Conservation (phyloP, 176 grass and related monocot species). For the Themeda triandra region DNA sequence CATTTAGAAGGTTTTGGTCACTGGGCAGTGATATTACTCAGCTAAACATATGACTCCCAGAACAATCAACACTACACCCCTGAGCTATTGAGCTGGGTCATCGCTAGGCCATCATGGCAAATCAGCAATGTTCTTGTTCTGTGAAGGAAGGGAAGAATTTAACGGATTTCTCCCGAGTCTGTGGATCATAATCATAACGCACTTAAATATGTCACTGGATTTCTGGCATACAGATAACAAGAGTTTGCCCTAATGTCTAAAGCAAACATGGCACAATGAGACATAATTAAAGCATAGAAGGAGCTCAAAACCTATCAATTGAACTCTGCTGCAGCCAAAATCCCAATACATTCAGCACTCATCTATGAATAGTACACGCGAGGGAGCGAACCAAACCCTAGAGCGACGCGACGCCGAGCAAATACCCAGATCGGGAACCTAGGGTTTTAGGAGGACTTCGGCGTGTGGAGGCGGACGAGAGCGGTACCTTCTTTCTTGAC, state of each 20-base stretch:
- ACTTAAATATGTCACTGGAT: background rate
- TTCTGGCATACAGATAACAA: background rate
- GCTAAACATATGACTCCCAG: background rate
- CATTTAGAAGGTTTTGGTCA: background rate
- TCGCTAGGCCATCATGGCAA: background rate
- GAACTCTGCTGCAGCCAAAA: background rate
- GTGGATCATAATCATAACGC: background rate
- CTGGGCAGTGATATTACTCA: background rate
- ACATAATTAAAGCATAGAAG: background rate
- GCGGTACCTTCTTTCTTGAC: conserved; percentile 90
- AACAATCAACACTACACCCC: background rate
- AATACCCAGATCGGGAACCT: conserved; percentile 20
- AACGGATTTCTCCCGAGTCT: background rate
- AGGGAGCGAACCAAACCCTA: background rate
- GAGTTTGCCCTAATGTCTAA: background rate
- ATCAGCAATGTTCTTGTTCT: background rate
- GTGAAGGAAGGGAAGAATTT: background rate
- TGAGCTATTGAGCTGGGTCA: background rate
- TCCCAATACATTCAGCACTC: background rate
- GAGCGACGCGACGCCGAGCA: background rate
- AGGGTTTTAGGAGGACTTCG: conserved; percentile 31
- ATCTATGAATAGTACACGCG: background rate
- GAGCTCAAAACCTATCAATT: conserved; percentile 1
- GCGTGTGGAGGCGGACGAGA: background rate
- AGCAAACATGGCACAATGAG: background rate